phyloP scores from a whole-genome alignment of 1,139 yeast genomes.

The Tardiomyces depauwii region DNA sequence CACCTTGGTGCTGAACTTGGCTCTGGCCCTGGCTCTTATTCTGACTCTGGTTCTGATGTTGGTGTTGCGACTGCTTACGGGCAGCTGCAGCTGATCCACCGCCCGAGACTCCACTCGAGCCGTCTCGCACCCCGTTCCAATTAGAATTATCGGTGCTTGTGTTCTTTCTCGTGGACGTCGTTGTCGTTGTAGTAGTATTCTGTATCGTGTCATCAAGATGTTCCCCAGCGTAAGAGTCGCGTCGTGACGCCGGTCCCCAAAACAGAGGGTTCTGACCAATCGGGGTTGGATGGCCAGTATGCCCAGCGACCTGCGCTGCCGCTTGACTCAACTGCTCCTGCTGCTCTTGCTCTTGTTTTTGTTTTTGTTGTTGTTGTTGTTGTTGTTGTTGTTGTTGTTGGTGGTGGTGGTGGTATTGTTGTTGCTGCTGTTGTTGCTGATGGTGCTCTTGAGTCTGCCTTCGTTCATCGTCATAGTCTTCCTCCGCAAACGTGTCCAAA shows the following conservation, averaged over 20 bases:
- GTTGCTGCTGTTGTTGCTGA: slow-evolving; percentile 1
- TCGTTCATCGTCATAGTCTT: slow-evolving; percentile 7
- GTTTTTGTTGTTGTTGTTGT: background rate
- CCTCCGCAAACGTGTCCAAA: slow-evolving; percentile 14
- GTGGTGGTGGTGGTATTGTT: too few species aligned
- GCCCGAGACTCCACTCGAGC: background rate
- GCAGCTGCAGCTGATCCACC: background rate
- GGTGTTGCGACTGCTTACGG: background rate
- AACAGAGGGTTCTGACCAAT: slow-evolving; percentile 9
- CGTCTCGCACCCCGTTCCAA: background rate
- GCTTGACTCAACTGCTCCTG: background rate
- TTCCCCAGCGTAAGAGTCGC: slow-evolving; percentile 19
- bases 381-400: background rate
- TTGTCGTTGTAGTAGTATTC: background rate
- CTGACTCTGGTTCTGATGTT: too few species aligned
- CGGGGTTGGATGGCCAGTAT: slow-evolving; percentile 1
- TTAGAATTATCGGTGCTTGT: background rate
- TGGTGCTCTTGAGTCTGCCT: slow-evolving; percentile 1
- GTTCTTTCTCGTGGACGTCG: background rate
- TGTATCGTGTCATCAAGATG: background rate
- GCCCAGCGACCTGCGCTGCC: background rate
- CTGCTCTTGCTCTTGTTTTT: too few species aligned
- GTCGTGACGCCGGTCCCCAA: slow-evolving; percentile 10
- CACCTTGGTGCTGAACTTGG: too few species aligned
- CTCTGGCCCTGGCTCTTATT: too few species aligned